Evolutionary conservation across 192 early-diverging fungal genomes (phyloP).

Genomic region (Coemansia sp.): DNA sequence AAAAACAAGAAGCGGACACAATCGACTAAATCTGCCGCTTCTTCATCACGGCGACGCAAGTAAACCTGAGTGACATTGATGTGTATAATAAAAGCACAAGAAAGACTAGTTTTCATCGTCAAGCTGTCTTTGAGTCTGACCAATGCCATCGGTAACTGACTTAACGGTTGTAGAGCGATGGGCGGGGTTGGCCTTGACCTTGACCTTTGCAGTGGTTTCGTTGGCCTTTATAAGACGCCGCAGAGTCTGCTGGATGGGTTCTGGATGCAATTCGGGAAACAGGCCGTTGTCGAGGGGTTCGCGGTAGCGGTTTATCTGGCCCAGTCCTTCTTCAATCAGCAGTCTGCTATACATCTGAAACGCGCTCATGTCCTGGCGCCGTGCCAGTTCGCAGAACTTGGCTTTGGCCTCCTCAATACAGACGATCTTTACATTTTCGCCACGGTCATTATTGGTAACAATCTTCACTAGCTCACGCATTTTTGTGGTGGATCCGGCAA

Average conservation of each 20-base stretch:
- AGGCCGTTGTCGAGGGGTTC: conserved; percentile 38
- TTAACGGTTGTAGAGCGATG: conserved; percentile 16
- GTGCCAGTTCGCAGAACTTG: conserved; percentile 30
- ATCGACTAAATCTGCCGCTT: too few species aligned
- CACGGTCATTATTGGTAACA: conserved; percentile 30
- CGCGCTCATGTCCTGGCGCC: conserved; percentile 25
- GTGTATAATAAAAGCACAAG: background rate
- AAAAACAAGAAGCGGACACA: background rate
- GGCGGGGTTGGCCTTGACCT: background rate
- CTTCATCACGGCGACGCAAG: background rate
- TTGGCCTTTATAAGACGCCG: conserved; percentile 12
- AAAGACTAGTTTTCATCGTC: background rate
- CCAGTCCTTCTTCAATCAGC: conserved; percentile 48
- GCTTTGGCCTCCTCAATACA: conserved; percentile 31
- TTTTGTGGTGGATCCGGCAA: conserved; percentile 27
- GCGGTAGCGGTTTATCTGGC: conserved; percentile 27
- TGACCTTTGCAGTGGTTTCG: background rate
- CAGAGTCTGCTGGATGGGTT: conserved; percentile 23
- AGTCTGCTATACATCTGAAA: conserved; percentile 38
- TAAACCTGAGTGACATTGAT: background rate
- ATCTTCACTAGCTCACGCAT: conserved; percentile 46
- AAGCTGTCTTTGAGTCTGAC: background rate
- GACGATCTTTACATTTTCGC: conserved; percentile 32
- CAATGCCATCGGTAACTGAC: conserved; percentile 34
- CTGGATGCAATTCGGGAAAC: conserved; percentile 34